Base-by-base conservation (phyloP, 768 basidiomycete species). In the Amanita exitialis region DNA sequence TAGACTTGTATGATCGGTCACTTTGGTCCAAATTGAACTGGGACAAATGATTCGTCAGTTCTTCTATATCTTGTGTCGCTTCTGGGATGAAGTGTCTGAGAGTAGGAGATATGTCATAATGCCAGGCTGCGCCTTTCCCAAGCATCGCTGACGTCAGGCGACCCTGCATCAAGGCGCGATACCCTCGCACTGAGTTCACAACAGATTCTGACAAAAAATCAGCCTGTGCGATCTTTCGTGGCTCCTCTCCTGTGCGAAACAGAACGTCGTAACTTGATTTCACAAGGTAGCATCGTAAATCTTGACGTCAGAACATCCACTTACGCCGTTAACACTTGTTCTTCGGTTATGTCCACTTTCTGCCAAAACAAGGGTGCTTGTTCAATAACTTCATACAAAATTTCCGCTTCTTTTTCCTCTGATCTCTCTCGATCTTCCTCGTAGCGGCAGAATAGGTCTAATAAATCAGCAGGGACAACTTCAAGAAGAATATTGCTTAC, bases 291-390 rank as follows among this genome's bases (percentile, higher is more conserved):
- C 7, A 6, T 42, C 18, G 18, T 35, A 20, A 21, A 16, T n/a
- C 5, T 12, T 5, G 21, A 36, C 18, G 23, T n/a, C 13, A 7
- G n/a, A 9, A 30, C 6, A n/a, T 23, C 15, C 10, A 51, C 50
- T 56, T 56, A 90, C 88, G 70, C 73, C 23, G 83, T 90, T 21
- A 88, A 57, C 55, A 83, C 67, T 47, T 78, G 68, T 35, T 82
- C 80, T 1, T 69, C 56, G 2, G 72, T 68, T 23, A 60, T 63
- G 50, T 80, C 76, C 3, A 64, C 54, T n/a, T 68, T 66, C 57
- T 79, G 76, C 77, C 80, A 82, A 55, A 78, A 78, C 6, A 65
- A 64, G 0, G 79, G 73, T 54, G 87, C 71, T 35, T 62, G 68
- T 16, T 82, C 78, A 13, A 85, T 54, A 16, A 75, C 56, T 32